Base-by-base conservation (phyloP, 345 rosid species). In the Geranium rotundifolium region DNA sequence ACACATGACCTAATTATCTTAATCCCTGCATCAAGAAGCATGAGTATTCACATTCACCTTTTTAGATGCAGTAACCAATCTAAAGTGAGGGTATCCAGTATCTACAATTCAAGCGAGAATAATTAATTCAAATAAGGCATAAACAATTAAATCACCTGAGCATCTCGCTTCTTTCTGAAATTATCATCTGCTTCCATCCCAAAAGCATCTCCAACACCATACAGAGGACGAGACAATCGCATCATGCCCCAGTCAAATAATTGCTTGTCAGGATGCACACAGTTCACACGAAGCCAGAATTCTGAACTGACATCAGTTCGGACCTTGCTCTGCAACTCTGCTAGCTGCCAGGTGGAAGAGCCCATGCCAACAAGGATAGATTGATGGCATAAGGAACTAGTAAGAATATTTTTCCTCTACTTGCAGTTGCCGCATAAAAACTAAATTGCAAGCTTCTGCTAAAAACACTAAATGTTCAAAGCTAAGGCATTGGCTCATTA, bases 221-320 rank as follows among this genome's bases (percentile, higher is more conserved):
- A 88, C 29, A 80, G 69, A 56, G 89, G 85, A 39, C 90, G 91
- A 66, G 77, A 87, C 67, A 88, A 71, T 67, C 97, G 90, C 85
- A 83, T 82, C 95, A 85, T 84, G 54, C 95, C 96, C 97, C 99
- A 95, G 78, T 95, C 96, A 80, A 80, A 90, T 60, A 95, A 67
- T 61, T 85, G 91, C 71, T 75, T 85, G 63, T 85, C 86, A 31
- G 82, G 84, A 81, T 64, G 75, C 30, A 82, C 73, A 77, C 99
- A 90, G 64, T 80, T 81, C 75, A 76, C 2, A 19, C 81, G 96
- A 34, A 95, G 89, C 96, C 89, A 90, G 64, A 79, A 82, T 67
- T 95, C 97, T 30, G 97, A 83, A 82, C 89, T 90, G 58, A 90
- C 87, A 72, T 84, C 81, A 41, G 81, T 67, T 17, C 93, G 89